phyloP scores from a whole-genome alignment of 495 filamentous ascomycete genomes.

The Recurvomyces mirabilis region DNA sequence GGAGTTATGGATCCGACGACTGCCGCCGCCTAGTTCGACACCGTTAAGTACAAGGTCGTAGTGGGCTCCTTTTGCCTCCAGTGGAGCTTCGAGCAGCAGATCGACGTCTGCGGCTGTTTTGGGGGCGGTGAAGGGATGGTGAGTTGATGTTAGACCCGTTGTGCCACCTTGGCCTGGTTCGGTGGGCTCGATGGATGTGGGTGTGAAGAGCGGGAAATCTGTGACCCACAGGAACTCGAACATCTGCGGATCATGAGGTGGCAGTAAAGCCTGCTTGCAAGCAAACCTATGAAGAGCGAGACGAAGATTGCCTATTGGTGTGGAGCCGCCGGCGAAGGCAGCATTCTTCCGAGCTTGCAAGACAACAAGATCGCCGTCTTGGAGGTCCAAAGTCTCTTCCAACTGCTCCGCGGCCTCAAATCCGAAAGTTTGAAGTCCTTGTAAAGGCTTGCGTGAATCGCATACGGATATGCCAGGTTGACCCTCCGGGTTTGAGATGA shows the following conservation, averaged over 20 bases:
- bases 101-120: conserved; percentile 61
- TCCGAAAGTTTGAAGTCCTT: conserved; percentile 61
- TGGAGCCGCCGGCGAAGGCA: conserved; percentile 58
- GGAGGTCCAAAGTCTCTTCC: conserved; percentile 40
- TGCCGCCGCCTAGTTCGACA: conserved; percentile 86
- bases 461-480: conserved; percentile 65
- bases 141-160: conserved; percentile 74
- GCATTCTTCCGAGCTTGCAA: conserved; percentile 62
- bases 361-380: conserved; percentile 66
- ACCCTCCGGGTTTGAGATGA: conserved; percentile 55
- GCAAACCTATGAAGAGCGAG: conserved; percentile 57
- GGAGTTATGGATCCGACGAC: conserved; percentile 81
- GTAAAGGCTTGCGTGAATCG: conserved; percentile 56
- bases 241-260: conserved; percentile 37
- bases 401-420: conserved; percentile 55
- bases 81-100: conserved; percentile 58
- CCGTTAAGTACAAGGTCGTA: conserved; percentile 96
- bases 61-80: conserved; percentile 63
- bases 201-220: conserved; percentile 85
- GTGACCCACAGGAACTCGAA: conserved; percentile 74
- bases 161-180: conserved; percentile 75
- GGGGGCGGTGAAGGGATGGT: conserved; percentile 94
- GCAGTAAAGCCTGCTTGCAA: conserved; percentile 45
- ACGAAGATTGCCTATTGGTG: conserved; percentile 66
- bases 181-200: conserved; percentile 44